These are phyloP conservation scores for Arthromyces matolae DNA, from an alignment of 768 basidiomycete species.

Conservation along the genomic window DNA sequence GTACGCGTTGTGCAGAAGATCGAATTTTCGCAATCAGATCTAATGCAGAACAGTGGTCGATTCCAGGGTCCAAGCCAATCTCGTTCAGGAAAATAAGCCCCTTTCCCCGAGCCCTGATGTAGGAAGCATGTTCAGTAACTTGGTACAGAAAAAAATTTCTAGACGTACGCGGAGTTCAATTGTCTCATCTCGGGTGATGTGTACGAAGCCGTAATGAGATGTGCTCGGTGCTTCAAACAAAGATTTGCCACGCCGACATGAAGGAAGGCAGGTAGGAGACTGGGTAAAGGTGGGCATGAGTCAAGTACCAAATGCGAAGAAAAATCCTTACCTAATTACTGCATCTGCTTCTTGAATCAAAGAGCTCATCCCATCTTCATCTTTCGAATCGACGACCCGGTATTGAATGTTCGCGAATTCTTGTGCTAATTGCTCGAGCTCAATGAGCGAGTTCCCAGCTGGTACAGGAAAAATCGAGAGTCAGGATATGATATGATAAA, in stretches of 20 bases:
- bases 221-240: conserved; percentile 66
- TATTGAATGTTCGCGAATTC: conserved; percentile 51
- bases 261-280: conserved; percentile 75
- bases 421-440: conserved; percentile 48
- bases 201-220: conserved; percentile 91
- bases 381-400: conserved; percentile 56
- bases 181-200: conserved; percentile 73
- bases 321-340: conserved; percentile 66
- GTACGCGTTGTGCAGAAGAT: conserved; percentile 48
- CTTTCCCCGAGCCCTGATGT: conserved; percentile 48
- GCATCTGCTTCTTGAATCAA: conserved; percentile 70
- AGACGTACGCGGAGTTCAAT: conserved; percentile 54
- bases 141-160: neutral
- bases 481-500: conserved; percentile 1
- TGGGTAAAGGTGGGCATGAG: conserved; percentile 25
- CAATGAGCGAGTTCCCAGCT: conserved; percentile 72
- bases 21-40: conserved; percentile 55
- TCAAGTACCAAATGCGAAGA: neutral
- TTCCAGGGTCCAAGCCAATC: conserved; percentile 85
- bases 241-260: conserved; percentile 69
- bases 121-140: neutral
- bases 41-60: conserved; percentile 86
- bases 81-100: conserved; percentile 82
- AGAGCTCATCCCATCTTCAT: conserved; percentile 38
- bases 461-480: conserved; percentile 2